Evolutionary conservation across 2,329 filamentous ascomycete genomes (phyloP), one percentile per base, ranked within the genome.

Genomic region (Cladosporium sp.): DNA sequence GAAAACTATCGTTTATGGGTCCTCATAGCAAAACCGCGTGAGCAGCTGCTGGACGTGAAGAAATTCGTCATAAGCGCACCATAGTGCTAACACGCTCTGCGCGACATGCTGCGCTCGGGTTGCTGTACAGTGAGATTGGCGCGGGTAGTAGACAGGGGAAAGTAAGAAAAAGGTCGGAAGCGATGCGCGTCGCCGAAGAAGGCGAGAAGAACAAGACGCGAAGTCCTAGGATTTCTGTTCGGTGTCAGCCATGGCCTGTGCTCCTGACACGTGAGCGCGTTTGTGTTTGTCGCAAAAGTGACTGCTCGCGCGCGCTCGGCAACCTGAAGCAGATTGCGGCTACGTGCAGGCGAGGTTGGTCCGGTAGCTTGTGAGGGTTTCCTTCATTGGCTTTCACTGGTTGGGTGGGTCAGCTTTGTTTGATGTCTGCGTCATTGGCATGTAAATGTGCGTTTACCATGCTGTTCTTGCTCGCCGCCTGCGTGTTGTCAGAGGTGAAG

Each of bases 1-100:
- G 58, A 59, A 59, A 59, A 59, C 58, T 59, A 59, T 59, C 58
- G 12, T 59, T 55, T 22, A 5, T 34, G 20, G 39, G 14, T 47
- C 54, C 45, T 51, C 45, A 51, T 30, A 6, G 55, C 37, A 30
- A 51, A 36, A 17, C 25, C 28, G 38, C 47, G 15, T 40, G 55
- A 51, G 30, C 38, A 28, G 28, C 45, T 43, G 51, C 58, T 59
- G 42, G 56, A 20, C 38, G 38, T 20, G 42, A 50, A 50, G 30
- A 11, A 15, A 25, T 37, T 52, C 47, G 58, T 59, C 58, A 28
- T 59, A 22, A 40, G 43, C 42, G 51, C 51, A 34, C 51, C 51
- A 55, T 55, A 42, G 58, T 59, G 58, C 58, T 59, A 39, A 59
- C 58, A 25, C 58, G 30, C 50, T 36, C 30, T 4, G 40, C 50